Conservation (phyloP, 2,329 filamentous ascomycete species). For the Didymella segeticola region DNA sequence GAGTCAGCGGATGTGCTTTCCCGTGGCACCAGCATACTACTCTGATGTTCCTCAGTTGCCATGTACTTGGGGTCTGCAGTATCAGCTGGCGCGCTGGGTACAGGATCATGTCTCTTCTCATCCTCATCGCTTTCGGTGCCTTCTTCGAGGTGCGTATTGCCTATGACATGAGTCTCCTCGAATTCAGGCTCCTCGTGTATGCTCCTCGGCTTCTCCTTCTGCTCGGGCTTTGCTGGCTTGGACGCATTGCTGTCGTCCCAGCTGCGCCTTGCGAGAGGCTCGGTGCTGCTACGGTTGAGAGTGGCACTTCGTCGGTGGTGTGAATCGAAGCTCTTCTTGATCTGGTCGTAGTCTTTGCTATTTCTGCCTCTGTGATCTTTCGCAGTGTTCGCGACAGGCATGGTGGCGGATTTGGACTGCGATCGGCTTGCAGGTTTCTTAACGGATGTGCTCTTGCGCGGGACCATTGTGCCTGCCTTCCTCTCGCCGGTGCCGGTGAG, state of each 20-base stretch:
- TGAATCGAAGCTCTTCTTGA: slow-evolving; percentile 22
- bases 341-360: slow-evolving; percentile 16
- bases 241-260: slow-evolving; percentile 4
- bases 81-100: background rate
- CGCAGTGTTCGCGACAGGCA: slow-evolving; percentile 16
- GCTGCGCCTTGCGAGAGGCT: slow-evolving; percentile 14
- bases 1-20: slow-evolving; percentile 2
- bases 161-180: slow-evolving; percentile 9
- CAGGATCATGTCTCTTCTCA: slow-evolving; percentile 10
- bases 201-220: background rate
- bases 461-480: slow-evolving; percentile 38
- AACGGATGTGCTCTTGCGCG: slow-evolving; percentile 31
- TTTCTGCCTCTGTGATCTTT: slow-evolving; percentile 15
- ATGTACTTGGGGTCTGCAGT: background rate
- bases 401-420: slow-evolving; percentile 19
- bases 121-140: slow-evolving; percentile 4
- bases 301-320: slow-evolving; percentile 1
- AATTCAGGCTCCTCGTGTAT: slow-evolving; percentile 12
- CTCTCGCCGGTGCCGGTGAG: slow-evolving; percentile 33
- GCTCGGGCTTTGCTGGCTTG: background rate
- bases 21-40: background rate
- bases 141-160: slow-evolving; percentile 7
- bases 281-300: slow-evolving; percentile 27
- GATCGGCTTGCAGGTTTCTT: slow-evolving; percentile 13
- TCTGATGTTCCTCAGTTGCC: background rate